Percentiles rank a stretch among this genome's conserved stretches.
Conservation (phyloP, 495 filamentous ascomycete genomes). For the Aspergillus nanangensis region DNA sequence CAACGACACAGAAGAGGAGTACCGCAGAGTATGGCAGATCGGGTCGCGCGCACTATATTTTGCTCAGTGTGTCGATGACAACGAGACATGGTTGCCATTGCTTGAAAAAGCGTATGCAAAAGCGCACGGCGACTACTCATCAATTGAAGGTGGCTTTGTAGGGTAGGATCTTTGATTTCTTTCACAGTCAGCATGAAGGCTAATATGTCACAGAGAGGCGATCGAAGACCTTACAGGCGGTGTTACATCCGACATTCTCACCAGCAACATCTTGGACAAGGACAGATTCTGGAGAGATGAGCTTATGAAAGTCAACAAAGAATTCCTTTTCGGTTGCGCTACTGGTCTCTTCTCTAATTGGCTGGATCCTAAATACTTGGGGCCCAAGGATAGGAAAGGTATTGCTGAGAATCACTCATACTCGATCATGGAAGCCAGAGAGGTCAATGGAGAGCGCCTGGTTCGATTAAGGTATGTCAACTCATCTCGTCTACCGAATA, state of each 20-base stretch:
- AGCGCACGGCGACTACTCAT: constrained; percentile 80
- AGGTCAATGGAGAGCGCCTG: constrained; percentile 70
- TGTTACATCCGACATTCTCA: constrained; percentile 75
- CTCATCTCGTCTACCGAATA: too few relatives aligned
- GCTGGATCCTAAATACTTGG: constrained; percentile 37
- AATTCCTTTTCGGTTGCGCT: constrained; percentile 83
- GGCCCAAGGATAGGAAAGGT: constrained; percentile 57
- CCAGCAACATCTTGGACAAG: constrained; percentile 81
- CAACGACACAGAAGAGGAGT: constrained; percentile 71
- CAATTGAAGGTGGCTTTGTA: constrained; percentile 81
- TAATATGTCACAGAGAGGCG: constrained; percentile 55
- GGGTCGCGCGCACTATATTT: constrained; percentile 79
- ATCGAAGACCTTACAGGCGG: constrained; percentile 93
- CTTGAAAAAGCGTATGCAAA: constrained; percentile 97
- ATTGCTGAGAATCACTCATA: constrained; percentile 84
- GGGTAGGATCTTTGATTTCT: constrained; percentile 38
- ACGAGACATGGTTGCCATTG: constrained; percentile 93
- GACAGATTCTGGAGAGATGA: constrained; percentile 87
- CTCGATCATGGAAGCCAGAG: constrained; percentile 77
- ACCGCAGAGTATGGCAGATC: constrained; percentile 68
- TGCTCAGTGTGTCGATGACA: constrained; percentile 76
- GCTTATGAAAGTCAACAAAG: constrained; percentile 76
- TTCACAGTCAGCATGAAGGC: neutral
- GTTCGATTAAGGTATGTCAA: constrained; percentile 57
- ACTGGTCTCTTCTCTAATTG: constrained; percentile 60